Evolutionary conservation across 2,329 filamentous ascomycete species (phyloP).

Genomic region (Cladosporium velox): DNA sequence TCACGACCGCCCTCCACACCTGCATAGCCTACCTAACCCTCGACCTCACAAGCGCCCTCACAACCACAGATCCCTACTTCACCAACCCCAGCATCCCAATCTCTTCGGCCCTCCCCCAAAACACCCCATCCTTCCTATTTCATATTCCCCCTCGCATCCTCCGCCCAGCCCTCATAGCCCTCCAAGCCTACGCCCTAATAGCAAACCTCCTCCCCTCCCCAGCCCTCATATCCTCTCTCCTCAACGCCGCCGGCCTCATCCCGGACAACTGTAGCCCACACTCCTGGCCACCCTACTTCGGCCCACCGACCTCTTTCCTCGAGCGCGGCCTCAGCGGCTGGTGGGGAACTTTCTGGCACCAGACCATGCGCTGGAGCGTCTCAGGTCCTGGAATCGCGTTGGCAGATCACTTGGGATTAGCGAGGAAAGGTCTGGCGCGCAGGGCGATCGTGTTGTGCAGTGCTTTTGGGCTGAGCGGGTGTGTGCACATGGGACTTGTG

Average conservation of each 20-base stretch:
- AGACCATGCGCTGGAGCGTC: slow-evolving; percentile 34
- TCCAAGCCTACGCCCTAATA: slow-evolving; percentile 33
- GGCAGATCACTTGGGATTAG: slow-evolving; percentile 25
- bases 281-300: slow-evolving; percentile 34
- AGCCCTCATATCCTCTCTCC: slow-evolving; percentile 27
- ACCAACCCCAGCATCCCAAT: slow-evolving; percentile 23
- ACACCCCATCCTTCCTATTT: neutral
- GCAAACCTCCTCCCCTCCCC: slow-evolving; percentile 31
- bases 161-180: slow-evolving; percentile 29
- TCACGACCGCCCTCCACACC: slow-evolving; percentile 25
- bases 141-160: slow-evolving; percentile 25
- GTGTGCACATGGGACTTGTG: slow-evolving; percentile 36
- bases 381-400: slow-evolving; percentile 32
- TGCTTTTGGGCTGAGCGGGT: slow-evolving; percentile 34
- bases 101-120: slow-evolving; percentile 23
- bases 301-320: slow-evolving; percentile 27
- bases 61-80: slow-evolving; percentile 33
- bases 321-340: slow-evolving; percentile 32
- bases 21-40: slow-evolving; percentile 30
- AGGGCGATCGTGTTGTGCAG: slow-evolving; percentile 29
- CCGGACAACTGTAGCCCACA: slow-evolving; percentile 32
- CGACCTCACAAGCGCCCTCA: slow-evolving; percentile 31
- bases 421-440: slow-evolving; percentile 21
- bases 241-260: slow-evolving; percentile 27
- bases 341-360: slow-evolving; percentile 38